These are phyloP conservation scores for Tetrastigma voinierianum DNA, from an alignment of 164 flowering plant species.

Conservation along the genomic window DNA sequence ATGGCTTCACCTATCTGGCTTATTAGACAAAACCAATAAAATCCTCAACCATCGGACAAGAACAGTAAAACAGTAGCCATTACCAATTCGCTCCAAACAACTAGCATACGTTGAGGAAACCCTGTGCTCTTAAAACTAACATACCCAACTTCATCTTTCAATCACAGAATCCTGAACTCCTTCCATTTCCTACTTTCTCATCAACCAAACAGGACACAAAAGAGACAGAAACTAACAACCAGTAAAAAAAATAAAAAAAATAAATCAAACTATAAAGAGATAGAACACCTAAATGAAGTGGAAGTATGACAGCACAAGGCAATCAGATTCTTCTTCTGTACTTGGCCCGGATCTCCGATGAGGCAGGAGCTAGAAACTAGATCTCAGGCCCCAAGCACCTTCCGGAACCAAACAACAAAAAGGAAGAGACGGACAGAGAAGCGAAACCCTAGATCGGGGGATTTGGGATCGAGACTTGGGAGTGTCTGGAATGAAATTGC, in stretches of 20 bases:
- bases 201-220: background rate
- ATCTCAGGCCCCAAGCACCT: conserved; percentile 20
- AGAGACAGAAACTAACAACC: background rate
- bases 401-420: background rate
- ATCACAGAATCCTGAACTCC: background rate
- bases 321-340: conserved; percentile 35
- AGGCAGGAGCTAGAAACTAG: conserved; percentile 41
- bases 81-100: too few species aligned
- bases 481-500: background rate
- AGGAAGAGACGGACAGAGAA: background rate
- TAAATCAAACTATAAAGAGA: background rate
- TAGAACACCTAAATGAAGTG: background rate
- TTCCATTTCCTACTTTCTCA: background rate
- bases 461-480: background rate
- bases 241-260: background rate
- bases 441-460: conserved; percentile 18
- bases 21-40: background rate
- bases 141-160: background rate
- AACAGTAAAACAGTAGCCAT: too few species aligned
- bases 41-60: background rate
- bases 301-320: conserved; percentile 1
- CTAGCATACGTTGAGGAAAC: too few species aligned
- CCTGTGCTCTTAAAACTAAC: background rate
- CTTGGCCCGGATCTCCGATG: conserved; percentile 87
- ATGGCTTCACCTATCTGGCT: too few species aligned